Percentiles rank a stretch among this genome's conserved stretches.
Evolutionary conservation across 192 early-diverging fungal genomes (phyloP).

Genomic region (Mortierella antarctica): DNA sequence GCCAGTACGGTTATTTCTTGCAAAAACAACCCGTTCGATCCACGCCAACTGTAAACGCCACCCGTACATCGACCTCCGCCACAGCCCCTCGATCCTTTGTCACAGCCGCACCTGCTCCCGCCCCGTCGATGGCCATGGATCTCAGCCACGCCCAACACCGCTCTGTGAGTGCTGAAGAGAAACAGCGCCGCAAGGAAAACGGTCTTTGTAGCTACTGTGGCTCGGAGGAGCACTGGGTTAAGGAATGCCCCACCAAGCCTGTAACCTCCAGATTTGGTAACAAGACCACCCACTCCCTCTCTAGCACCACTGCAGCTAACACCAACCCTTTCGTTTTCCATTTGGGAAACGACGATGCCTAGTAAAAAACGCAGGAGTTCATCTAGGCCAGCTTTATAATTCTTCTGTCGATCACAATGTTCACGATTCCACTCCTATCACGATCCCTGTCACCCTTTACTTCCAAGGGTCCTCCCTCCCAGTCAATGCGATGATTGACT

Average conservation of each 20-base stretch:
- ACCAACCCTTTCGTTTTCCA: background rate
- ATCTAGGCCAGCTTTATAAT: constrained; percentile 6
- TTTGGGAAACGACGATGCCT: constrained; percentile 13
- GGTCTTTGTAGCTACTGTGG: background rate
- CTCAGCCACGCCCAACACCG: constrained; percentile 1
- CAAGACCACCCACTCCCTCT: too few species aligned
- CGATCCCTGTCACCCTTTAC: background rate
- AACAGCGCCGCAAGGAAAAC: background rate
- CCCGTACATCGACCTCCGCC: background rate
- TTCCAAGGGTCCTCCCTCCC: constrained; percentile 3
- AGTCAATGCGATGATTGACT: constrained; percentile 4
- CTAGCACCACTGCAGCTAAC: background rate
- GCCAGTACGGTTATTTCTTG: background rate
- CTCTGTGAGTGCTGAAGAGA: background rate
- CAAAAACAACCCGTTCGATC: background rate
- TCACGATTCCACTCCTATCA: background rate
- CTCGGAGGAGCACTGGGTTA: background rate
- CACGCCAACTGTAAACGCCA: background rate
- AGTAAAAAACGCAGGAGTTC: constrained; percentile 5
- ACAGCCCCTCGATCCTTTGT: too few species aligned
- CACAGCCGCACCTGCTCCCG: background rate
- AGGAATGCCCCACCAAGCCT: background rate
- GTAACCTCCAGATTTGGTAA: too few species aligned
- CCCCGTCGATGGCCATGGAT: constrained; percentile 10
- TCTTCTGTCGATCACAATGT: background rate